Conservation (phyloP, 495 filamentous ascomycete species). For the Aspergillus heteromorphus region DNA sequence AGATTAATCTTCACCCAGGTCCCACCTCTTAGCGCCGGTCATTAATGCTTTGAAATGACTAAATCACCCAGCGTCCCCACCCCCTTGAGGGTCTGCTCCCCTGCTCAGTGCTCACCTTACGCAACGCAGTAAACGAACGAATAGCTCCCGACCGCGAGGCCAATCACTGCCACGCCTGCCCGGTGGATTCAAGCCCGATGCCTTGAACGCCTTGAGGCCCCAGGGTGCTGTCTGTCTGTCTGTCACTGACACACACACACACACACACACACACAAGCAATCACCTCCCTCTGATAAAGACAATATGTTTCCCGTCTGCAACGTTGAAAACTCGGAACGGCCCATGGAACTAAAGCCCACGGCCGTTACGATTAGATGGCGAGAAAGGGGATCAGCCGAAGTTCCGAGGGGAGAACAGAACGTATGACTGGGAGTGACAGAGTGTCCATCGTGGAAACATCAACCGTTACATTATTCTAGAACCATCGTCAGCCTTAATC, state of each 20-base stretch:
- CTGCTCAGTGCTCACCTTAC: neutral
- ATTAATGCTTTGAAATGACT: slow-evolving; percentile 4
- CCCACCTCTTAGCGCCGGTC: slow-evolving; percentile 11
- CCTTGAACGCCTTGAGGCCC: neutral
- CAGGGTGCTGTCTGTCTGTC: neutral
- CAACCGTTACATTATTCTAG: neutral
- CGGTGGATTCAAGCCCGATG: neutral
- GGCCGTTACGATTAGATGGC: neutral
- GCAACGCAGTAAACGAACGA: slow-evolving; percentile 2
- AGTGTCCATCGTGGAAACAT: too few species aligned
- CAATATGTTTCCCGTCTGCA: neutral
- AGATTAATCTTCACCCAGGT: slow-evolving; percentile 13
- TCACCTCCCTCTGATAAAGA: neutral
- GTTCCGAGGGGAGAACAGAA: neutral
- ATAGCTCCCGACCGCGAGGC: neutral
- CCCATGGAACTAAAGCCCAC: neutral
- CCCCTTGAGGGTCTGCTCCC: slow-evolving; percentile 4
- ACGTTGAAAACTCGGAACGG: neutral
- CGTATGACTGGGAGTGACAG: too few species aligned
- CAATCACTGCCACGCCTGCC: neutral
- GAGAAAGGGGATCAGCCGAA: neutral
- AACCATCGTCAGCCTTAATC: neutral
- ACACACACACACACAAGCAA: neutral
- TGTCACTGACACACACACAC: neutral
- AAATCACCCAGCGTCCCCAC: neutral